These are phyloP conservation scores for Trichothecium roseum DNA, from an alignment of 2,329 filamentous ascomycete species.

Conservation along the genomic window DNA sequence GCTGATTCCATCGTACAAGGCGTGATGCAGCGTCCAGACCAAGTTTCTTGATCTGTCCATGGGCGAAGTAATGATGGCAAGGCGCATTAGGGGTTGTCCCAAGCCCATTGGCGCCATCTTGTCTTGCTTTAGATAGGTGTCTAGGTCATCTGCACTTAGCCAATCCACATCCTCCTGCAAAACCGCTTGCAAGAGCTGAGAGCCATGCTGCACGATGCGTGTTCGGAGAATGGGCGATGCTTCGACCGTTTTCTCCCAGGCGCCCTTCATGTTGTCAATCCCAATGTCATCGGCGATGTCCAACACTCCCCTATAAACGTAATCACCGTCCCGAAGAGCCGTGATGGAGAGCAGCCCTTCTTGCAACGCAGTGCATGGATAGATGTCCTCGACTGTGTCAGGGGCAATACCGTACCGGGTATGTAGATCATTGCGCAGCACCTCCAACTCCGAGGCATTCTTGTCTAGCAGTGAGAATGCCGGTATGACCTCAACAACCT, in stretches of 20 bases:
- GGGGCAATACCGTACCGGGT: not conserved
- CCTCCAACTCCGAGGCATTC: not conserved
- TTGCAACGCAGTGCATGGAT: conserved; percentile 24
- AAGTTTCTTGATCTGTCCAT: conserved; percentile 1
- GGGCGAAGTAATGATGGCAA: conserved; percentile 19
- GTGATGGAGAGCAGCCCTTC: conserved; percentile 23
- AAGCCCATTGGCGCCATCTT: conserved; percentile 23
- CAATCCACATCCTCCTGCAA: not conserved
- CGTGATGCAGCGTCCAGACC: conserved; percentile 10
- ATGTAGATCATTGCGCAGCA: not conserved
- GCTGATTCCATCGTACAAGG: conserved; percentile 11
- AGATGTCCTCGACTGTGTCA: conserved; percentile 16
- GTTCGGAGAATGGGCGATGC: not conserved
- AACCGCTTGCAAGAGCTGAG: not conserved
- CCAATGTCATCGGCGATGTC: not conserved
- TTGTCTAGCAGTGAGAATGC: too few relatives aligned
- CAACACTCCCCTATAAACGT: conserved; percentile 17
- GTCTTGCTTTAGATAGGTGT: conserved; percentile 24
- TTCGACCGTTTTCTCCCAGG: not conserved
- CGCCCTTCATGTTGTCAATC: not conserved
- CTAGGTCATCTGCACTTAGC: conserved; percentile 11
- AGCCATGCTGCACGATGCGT: not conserved
- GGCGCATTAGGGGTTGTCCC: conserved; percentile 28
- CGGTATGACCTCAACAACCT: too few relatives aligned
- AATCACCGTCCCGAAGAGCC: conserved; percentile 16